A percentile compares a stretch with the other conserved stretches of the same genome.
phyloP scores from a whole-genome alignment of 208 protist species.

The Acanthamoeba triangularis region DNA sequence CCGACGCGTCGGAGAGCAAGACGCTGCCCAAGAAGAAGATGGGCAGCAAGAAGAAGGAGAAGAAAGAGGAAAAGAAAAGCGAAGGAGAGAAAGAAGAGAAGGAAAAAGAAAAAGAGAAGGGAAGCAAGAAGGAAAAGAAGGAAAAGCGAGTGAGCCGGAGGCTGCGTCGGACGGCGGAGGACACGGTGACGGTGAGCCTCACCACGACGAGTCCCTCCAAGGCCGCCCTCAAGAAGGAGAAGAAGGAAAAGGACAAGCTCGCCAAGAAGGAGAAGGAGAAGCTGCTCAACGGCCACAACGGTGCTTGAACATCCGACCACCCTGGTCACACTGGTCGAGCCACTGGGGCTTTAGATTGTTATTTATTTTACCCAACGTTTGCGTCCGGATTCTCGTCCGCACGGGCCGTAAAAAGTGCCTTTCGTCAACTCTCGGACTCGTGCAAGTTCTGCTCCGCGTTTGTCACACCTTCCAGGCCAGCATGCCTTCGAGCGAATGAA shows the following conservation, averaged over 20 bases:
- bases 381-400: too few species aligned
- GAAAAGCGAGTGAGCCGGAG: slow-evolving; percentile 21
- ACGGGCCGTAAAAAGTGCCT: too few species aligned
- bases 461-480: slow-evolving; percentile 19
- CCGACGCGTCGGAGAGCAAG: not conserved
- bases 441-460: slow-evolving; percentile 56
- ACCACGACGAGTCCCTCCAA: not conserved
- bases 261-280: slow-evolving; percentile 38
- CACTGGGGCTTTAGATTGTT: not conserved
- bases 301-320: not conserved
- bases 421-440: too few species aligned
- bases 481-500: not conserved
- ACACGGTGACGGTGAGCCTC: not conserved
- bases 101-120: not conserved
- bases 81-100: not conserved
- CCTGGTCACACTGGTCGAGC: too few species aligned
- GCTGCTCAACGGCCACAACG: not conserved
- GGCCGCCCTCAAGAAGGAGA: slow-evolving; percentile 36
- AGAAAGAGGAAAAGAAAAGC: not conserved
- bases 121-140: not conserved
- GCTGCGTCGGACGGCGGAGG: not conserved
- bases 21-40: not conserved
- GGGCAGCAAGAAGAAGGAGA: slow-evolving; percentile 17
- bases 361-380: not conserved
- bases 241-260: slow-evolving; percentile 43